Conservation (phyloP, 495 filamentous ascomycete species). For the Parachaetomium inaequale region DNA sequence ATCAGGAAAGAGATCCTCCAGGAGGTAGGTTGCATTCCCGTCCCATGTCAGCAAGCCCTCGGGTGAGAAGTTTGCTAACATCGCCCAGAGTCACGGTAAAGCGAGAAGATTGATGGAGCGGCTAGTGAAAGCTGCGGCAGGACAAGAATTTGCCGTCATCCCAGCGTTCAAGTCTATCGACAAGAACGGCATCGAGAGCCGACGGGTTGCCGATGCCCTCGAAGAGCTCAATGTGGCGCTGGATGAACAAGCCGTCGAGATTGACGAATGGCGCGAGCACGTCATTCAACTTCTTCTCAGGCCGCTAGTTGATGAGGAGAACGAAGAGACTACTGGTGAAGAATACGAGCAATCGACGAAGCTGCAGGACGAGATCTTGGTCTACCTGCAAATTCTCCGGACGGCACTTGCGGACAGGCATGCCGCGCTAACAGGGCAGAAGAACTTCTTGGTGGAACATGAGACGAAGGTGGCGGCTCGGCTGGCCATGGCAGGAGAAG, state of each 20-base stretch:
- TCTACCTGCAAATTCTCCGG: conserved; percentile 73
- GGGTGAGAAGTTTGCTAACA: conserved; percentile 13
- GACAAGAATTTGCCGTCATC: conserved; percentile 59
- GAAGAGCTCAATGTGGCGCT: conserved; percentile 49
- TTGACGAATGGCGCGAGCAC: conserved; percentile 69
- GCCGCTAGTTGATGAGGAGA: conserved; percentile 79
- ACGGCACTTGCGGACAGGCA: conserved; percentile 75
- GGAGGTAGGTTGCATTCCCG: conserved; percentile 30
- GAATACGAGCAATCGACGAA: conserved; percentile 87
- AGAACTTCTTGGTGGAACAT: conserved; percentile 73
- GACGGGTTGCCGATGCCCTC: conserved; percentile 30
- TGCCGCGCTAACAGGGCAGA: conserved; percentile 67
- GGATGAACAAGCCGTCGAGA: conserved; percentile 63
- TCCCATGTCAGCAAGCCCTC: not conserved
- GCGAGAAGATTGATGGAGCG: conserved; percentile 43
- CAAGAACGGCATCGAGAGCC: conserved; percentile 37
- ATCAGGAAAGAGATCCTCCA: conserved; percentile 73
- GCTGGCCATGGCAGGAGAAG: conserved; percentile 59
- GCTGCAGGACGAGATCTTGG: conserved; percentile 76
- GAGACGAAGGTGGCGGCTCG: conserved; percentile 59
- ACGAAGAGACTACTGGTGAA: conserved; percentile 71
- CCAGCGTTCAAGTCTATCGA: conserved; percentile 44
- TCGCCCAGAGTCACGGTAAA: conserved; percentile 28
- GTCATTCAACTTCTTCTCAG: conserved; percentile 66
- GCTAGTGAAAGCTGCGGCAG: conserved; percentile 42